Evolutionary conservation across 176 grass and related monocot genomes (phyloP), one percentile per base, ranked within the genome.

Genomic region (Aegilops sharonensis): DNA sequence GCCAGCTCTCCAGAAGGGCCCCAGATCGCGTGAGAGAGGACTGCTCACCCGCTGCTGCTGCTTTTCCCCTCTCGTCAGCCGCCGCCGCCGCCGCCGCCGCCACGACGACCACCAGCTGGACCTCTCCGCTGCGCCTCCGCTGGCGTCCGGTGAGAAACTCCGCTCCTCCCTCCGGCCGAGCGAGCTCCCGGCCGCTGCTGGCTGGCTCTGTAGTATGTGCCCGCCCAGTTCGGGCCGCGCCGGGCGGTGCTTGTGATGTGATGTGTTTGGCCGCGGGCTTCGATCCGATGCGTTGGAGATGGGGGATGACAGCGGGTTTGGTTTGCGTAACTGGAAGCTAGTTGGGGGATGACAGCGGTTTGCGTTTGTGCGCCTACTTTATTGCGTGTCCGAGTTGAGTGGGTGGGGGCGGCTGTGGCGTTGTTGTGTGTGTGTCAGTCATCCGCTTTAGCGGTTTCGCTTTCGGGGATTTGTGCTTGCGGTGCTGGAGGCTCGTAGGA

Each of bases 401-500:
- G 81, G 80, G 85, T 84, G 75, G 89, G 80, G 84, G 66, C 42
- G 25, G 81, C 59, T 13, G 79, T 87, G 59, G 25, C 65, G 84
- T 82, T 71, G 83, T 75, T 77, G 74, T 86, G 89, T 79, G 80
- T 79, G 74, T 59, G 35, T 80, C 75, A 31, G 17, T 68, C 68
- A 75, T 75, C 36, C 47, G 81, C 89, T 87, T 91, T 87, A 84
- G 43, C 42, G 73, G 85, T 67, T 52, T 75, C 59, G 68, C 85
- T 91, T 91, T 87, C 78, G 11, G 70, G 61, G 25, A 67, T 89
- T 68, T 81, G 85, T 91, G 85, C 68, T 80, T 87, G 75, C 72
- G 89, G 89, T 75, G 85, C 81, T 91, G 89, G 89, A 90, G 59
- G 73, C 89, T 90, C 59, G 75, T 84, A 87, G 80, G 89, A 79